Evolutionary conservation across 2,329 filamentous ascomycete species (phyloP).

Genomic region (Phialocephala sp.): DNA sequence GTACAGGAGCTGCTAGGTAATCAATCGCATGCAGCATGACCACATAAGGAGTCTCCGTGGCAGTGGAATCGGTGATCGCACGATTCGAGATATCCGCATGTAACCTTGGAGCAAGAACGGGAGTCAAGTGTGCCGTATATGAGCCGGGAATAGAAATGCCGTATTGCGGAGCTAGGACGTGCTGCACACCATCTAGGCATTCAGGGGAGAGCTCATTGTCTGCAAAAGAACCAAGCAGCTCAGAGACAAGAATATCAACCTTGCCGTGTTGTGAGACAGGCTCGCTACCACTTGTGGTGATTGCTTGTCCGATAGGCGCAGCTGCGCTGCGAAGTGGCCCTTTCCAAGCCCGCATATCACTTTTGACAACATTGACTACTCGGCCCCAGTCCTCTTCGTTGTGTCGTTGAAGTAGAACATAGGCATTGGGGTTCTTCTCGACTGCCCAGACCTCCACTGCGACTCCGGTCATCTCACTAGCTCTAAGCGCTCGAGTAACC

Average conservation of each 20-base stretch:
- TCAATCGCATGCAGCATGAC: slow-evolving; percentile 91
- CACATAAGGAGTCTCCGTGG: slow-evolving; percentile 92
- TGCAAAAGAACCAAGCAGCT: slow-evolving; percentile 91
- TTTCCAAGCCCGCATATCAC: slow-evolving; percentile 96
- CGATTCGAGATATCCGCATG: slow-evolving; percentile 79
- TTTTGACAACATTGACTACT: slow-evolving; percentile 86
- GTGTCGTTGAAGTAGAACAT: slow-evolving; percentile 86
- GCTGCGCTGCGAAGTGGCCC: slow-evolving; percentile 65
- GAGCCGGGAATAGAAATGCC: slow-evolving; percentile 93
- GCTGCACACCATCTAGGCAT: slow-evolving; percentile 93
- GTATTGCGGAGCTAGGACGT: slow-evolving; percentile 76
- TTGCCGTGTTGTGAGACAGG: slow-evolving; percentile 59
- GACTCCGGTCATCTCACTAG: slow-evolving; percentile 77
- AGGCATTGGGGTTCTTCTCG: slow-evolving; percentile 98
- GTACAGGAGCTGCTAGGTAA: slow-evolving; percentile 72
- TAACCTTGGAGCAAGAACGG: slow-evolving; percentile 85
- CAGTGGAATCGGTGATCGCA: slow-evolving; percentile 64
- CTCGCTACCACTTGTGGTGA: slow-evolving; percentile 43
- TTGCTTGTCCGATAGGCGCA: slow-evolving; percentile 43
- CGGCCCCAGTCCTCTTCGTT: slow-evolving; percentile 83
- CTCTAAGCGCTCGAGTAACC: slow-evolving; percentile 83
- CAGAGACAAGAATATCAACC: slow-evolving; percentile 92
- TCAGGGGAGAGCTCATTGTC: slow-evolving; percentile 98
- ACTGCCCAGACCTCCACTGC: slow-evolving; percentile 87
- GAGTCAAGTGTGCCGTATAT: slow-evolving; percentile 93